phyloP scores from a whole-genome alignment of 2,329 filamentous ascomycete genomes.

The Elsinoe batatas region DNA sequence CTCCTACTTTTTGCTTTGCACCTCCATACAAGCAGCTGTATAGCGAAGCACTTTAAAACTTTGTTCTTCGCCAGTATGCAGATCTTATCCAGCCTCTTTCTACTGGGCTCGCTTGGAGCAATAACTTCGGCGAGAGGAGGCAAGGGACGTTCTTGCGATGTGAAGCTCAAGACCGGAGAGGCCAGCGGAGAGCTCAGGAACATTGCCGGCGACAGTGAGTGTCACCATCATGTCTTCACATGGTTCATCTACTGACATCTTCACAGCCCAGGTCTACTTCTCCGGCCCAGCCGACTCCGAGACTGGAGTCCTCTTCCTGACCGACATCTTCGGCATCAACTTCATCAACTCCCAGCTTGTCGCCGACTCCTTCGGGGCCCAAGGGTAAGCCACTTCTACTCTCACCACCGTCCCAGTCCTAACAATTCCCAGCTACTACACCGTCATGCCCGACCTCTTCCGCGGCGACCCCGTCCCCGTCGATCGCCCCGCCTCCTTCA shows the following conservation, averaged over 20 bases:
- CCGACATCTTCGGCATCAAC: constrained; percentile 28
- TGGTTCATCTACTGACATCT: neutral
- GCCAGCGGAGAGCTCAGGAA: neutral
- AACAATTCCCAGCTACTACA: constrained; percentile 24
- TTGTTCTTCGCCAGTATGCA: neutral
- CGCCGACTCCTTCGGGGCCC: constrained; percentile 9
- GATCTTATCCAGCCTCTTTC: neutral
- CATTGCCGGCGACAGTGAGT: neutral
- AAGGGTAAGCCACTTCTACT: neutral
- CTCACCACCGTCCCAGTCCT: constrained; percentile 12
- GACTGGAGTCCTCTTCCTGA: constrained; percentile 25
- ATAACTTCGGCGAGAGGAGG: neutral
- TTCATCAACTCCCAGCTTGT: constrained; percentile 27
- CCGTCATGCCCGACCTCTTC: constrained; percentile 29
- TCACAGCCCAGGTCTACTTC: constrained; percentile 1
- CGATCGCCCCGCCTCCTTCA: constrained; percentile 26
- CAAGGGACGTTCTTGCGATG: neutral
- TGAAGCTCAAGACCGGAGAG: neutral
- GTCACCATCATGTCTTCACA: neutral
- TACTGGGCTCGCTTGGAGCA: neutral
- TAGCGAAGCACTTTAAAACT: neutral
- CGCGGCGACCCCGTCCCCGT: constrained; percentile 25
- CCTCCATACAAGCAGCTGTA: neutral
- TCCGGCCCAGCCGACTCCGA: constrained; percentile 8
- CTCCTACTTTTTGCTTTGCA: neutral